A percentile compares a stretch with the other conserved stretches of the same genome.
Evolutionary conservation across 2,329 filamentous ascomycete genomes (phyloP).

Genomic region (Aspergillus novofumigatus): DNA sequence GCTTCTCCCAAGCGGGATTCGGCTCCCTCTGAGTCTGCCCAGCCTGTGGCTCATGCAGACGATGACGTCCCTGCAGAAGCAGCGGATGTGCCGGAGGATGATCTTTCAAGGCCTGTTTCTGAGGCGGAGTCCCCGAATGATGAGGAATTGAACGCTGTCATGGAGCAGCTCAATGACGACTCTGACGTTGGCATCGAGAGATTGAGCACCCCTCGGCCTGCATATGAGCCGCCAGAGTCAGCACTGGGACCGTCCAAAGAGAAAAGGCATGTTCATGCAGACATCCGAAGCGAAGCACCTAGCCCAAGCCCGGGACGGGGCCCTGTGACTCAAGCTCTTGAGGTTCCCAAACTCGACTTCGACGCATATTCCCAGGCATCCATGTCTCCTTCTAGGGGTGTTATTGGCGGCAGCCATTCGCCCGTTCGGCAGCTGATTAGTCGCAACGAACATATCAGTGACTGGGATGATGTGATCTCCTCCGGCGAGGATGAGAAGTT

Average conservation of each 20-base stretch:
- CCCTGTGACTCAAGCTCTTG: constrained; percentile 45
- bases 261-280: constrained; percentile 48
- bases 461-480: constrained; percentile 86
- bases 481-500: constrained; percentile 81
- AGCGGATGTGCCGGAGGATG: constrained; percentile 8
- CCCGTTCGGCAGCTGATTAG: constrained; percentile 62
- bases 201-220: constrained; percentile 33
- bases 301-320: constrained; percentile 66
- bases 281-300: constrained; percentile 63
- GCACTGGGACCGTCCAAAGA: constrained; percentile 51
- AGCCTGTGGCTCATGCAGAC: constrained; percentile 6
- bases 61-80: constrained; percentile 3
- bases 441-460: constrained; percentile 64
- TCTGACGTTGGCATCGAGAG: constrained; percentile 72
- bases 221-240: constrained; percentile 26
- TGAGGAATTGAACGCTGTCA: constrained; percentile 85
- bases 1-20: constrained; percentile 17
- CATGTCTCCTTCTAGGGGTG: constrained; percentile 59
- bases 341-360: constrained; percentile 35
- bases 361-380: constrained; percentile 42
- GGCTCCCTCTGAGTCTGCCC: constrained; percentile 8
- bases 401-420: constrained; percentile 52
- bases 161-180: constrained; percentile 76
- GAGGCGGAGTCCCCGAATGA: constrained; percentile 35
- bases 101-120: constrained; percentile 17